These are phyloP conservation scores for Colletotrichum navitas DNA, from an alignment of 2,329 filamentous ascomycete genomes.

Conservation along the genomic window DNA sequence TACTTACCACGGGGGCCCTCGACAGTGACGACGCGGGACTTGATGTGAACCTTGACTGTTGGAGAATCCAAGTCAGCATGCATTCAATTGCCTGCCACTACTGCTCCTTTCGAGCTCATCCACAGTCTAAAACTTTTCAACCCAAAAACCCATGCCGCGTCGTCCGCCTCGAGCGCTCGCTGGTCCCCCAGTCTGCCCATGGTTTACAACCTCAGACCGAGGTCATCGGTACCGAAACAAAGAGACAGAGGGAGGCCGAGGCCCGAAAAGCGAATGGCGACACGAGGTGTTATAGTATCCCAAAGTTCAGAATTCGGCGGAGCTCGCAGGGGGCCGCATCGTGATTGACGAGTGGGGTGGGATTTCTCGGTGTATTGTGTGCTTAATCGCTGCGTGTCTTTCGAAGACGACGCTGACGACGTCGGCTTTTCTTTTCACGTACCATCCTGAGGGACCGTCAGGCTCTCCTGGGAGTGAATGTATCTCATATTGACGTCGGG, in stretches of 20 bases:
- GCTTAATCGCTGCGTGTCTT: slow-evolving; percentile 18
- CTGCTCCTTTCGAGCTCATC: slow-evolving; percentile 45
- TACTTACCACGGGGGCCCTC: slow-evolving; percentile 90
- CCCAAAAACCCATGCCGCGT: slow-evolving; percentile 34
- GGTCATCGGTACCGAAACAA: slow-evolving; percentile 1
- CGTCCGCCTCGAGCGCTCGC: slow-evolving; percentile 20
- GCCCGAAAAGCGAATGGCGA: slow-evolving; percentile 8
- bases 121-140: slow-evolving; percentile 45
- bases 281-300: slow-evolving; percentile 34
- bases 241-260: slow-evolving; percentile 6
- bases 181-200: slow-evolving; percentile 16
- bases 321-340: slow-evolving; percentile 38
- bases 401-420: slow-evolving; percentile 15
- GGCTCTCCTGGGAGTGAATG: slow-evolving; percentile 97
- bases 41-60: slow-evolving; percentile 97
- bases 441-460: slow-evolving; percentile 97
- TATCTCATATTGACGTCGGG: slow-evolving; percentile 93
- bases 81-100: slow-evolving; percentile 45
- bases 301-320: slow-evolving; percentile 40
- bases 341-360: slow-evolving; percentile 15
- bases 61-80: slow-evolving; percentile 53
- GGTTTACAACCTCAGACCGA: neutral
- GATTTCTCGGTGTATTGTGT: slow-evolving; percentile 14
- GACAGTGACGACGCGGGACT: slow-evolving; percentile 95
- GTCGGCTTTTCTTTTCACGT: slow-evolving; percentile 62